These are phyloP conservation scores for Abrus pulchellus DNA, from an alignment of 306 rosid species.

Conservation along the genomic window DNA sequence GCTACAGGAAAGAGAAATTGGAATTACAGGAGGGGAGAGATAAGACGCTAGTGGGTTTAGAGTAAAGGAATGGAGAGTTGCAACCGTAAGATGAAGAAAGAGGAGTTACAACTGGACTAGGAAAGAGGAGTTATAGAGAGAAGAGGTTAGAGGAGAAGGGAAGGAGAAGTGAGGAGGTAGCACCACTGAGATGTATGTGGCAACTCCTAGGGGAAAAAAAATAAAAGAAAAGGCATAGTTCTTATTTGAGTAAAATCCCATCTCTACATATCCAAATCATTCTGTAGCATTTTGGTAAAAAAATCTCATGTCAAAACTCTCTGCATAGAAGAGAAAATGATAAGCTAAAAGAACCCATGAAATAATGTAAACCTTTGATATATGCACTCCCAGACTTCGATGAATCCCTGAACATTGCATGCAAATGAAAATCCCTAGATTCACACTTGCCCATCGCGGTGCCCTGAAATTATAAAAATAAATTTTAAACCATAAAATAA, in stretches of 20 bases:
- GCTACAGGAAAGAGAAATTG: no score
- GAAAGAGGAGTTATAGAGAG: no score
- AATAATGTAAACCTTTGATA: slow-evolving; percentile 74
- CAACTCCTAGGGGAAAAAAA: neutral
- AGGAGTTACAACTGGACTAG: no score
- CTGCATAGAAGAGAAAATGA: neutral
- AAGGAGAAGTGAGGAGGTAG: no score
- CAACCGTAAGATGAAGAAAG: no score
- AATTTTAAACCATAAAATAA: neutral
- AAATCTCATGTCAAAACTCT: neutral
- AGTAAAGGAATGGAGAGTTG: no score
- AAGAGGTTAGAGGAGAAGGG: no score
- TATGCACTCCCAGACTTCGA: slow-evolving; percentile 95
- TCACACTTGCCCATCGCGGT: slow-evolving; percentile 98
- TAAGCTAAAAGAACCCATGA: neutral
- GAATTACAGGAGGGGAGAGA: no score
- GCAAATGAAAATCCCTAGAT: slow-evolving; percentile 91
- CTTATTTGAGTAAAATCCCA: neutral
- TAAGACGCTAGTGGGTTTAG: no score
- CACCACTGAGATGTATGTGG: neutral
- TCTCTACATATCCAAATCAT: neutral
- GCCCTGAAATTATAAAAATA: slow-evolving; percentile 63
- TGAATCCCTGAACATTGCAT: slow-evolving; percentile 97
- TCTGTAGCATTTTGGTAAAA: neutral
- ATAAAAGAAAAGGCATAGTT: neutral